Evolutionary conservation across 495 filamentous ascomycete species (phyloP).

Genomic region (Trichocladium uniseriatum): DNA sequence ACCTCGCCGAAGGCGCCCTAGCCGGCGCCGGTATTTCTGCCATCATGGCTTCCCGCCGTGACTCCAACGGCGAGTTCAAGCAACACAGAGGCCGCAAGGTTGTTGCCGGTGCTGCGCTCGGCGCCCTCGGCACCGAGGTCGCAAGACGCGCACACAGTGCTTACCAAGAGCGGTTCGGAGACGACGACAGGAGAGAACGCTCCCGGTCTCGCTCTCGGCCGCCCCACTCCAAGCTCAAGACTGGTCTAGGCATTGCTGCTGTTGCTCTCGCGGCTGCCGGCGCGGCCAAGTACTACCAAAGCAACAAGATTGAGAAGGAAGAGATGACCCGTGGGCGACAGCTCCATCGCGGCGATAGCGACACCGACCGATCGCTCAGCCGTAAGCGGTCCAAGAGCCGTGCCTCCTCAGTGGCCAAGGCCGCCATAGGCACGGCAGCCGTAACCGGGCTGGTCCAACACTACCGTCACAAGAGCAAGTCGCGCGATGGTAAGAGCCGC

Average conservation of each 20-base stretch:
- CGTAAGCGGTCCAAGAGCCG: constrained; percentile 50
- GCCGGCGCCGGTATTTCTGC: constrained; percentile 71
- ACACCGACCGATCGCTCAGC: constrained; percentile 29
- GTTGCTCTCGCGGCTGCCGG: constrained; percentile 66
- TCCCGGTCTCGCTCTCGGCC: constrained; percentile 49
- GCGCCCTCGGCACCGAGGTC: constrained; percentile 73
- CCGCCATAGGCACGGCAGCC: constrained; percentile 68
- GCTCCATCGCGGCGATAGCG: constrained; percentile 46
- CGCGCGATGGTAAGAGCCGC: constrained; percentile 45
- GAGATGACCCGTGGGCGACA: constrained; percentile 60
- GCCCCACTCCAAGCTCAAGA: constrained; percentile 46
- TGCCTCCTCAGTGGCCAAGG: constrained; percentile 63
- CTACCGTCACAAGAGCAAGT: constrained; percentile 57
- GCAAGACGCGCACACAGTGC: constrained; percentile 62
- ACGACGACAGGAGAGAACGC: constrained; percentile 35
- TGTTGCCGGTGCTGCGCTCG: constrained; percentile 69
- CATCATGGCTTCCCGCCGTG: constrained; percentile 58
- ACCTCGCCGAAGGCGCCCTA: constrained; percentile 79
- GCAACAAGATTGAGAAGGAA: constrained; percentile 57
- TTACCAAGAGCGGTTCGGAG: constrained; percentile 55
- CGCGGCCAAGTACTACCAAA: constrained; percentile 65
- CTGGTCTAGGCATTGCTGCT: constrained; percentile 68
- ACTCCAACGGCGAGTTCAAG: constrained; percentile 48
- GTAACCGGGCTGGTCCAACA: constrained; percentile 67
- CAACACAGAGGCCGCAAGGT: constrained; percentile 62